Conservation (phyloP, 805 yeast species). For the Wickerhamomyces pijperi region DNA sequence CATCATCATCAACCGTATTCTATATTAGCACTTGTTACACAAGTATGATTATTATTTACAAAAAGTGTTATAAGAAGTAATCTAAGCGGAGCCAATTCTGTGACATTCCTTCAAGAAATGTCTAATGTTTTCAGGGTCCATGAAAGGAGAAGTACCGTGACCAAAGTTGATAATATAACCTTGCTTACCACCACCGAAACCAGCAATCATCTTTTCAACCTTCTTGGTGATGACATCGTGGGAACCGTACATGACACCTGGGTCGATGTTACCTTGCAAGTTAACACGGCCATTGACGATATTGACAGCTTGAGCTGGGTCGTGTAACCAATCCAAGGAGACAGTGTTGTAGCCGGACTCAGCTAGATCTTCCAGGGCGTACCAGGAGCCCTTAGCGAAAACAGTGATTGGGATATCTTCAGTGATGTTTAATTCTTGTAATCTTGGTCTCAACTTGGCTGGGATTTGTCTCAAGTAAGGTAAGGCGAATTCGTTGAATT, state of each 20-base stretch:
- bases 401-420: slow-evolving; percentile 79
- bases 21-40: too few relatives aligned
- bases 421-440: slow-evolving; percentile 56
- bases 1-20: too few relatives aligned
- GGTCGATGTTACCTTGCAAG: slow-evolving; percentile 92
- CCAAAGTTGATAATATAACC: slow-evolving; percentile 92
- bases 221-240: slow-evolving; percentile 69
- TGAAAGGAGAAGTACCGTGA: slow-evolving; percentile 96
- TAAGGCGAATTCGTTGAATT: slow-evolving; percentile 77
- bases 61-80: too few relatives aligned
- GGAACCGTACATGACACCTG: slow-evolving; percentile 88
- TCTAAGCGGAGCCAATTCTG: slow-evolving; percentile 43
- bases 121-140: slow-evolving; percentile 84
- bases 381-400: slow-evolving; percentile 96
- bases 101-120: slow-evolving; percentile 84
- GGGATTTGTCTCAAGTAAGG: slow-evolving; percentile 80
- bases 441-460: slow-evolving; percentile 51
- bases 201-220: slow-evolving; percentile 79
- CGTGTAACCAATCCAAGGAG: slow-evolving; percentile 88
- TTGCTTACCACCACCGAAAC: slow-evolving; percentile 90
- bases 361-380: slow-evolving; percentile 79
- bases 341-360: slow-evolving; percentile 74
- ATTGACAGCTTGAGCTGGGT: slow-evolving; percentile 75
- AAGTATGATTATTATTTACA: too few relatives aligned
- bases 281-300: slow-evolving; percentile 66